Evolutionary conservation across 2,329 filamentous ascomycete genomes (phyloP).

Genomic region (Phaeosphaeria sp.): DNA sequence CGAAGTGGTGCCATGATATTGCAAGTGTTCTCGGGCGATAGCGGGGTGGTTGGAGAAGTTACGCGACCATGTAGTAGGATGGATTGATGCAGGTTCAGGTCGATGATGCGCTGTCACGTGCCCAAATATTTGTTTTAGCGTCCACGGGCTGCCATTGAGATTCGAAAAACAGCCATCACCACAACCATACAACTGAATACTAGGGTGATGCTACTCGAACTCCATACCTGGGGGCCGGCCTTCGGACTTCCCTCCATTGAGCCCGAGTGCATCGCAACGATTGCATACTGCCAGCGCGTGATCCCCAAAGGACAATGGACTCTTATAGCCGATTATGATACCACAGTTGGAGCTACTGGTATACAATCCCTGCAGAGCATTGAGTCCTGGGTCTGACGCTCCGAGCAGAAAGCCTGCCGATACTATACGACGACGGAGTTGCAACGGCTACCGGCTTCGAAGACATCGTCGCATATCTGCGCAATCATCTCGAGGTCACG

Average conservation of each 20-base stretch:
- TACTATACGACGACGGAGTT: conserved; percentile 60
- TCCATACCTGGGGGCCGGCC: conserved; percentile 90
- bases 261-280: conserved; percentile 83
- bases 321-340: conserved; percentile 60
- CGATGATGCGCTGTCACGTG: conserved; percentile 32
- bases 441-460: conserved; percentile 67
- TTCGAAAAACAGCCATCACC: background rate
- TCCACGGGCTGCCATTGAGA: background rate
- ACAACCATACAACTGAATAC: background rate
- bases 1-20: conserved; percentile 80
- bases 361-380: conserved; percentile 7
- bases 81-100: background rate
- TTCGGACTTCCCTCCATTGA: conserved; percentile 91
- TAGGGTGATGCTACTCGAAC: conserved; percentile 66
- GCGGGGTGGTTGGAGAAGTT: background rate
- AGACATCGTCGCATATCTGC: conserved; percentile 66
- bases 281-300: conserved; percentile 74
- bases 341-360: conserved; percentile 70
- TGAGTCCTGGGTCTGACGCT: conserved; percentile 5
- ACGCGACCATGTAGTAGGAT: background rate
- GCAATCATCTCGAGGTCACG: conserved; percentile 29
- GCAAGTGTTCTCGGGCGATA: background rate
- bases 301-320: conserved; percentile 60
- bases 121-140: conserved; percentile 6
- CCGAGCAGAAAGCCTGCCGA: conserved; percentile 61